These are phyloP conservation scores for Colletotrichum sidae DNA, from an alignment of 2,329 filamentous ascomycete species.

Conservation along the genomic window DNA sequence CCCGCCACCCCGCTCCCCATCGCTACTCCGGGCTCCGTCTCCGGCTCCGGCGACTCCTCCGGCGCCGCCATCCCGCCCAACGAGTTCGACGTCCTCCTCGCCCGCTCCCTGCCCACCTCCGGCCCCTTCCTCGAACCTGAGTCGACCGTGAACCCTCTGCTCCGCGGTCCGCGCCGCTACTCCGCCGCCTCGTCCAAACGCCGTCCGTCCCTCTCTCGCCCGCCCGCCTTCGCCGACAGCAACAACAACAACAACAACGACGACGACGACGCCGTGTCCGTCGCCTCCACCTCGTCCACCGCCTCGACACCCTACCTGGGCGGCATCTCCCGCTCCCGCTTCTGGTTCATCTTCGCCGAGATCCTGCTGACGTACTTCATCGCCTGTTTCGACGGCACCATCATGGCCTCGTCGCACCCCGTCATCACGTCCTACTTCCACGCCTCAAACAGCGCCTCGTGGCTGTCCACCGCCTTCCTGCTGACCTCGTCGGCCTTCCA, in stretches of 20 bases:
- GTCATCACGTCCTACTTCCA: slow-evolving; percentile 85
- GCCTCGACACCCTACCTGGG: slow-evolving; percentile 52
- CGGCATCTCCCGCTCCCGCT: slow-evolving; percentile 60
- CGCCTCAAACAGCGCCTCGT: slow-evolving; percentile 82
- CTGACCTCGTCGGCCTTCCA: slow-evolving; percentile 82
- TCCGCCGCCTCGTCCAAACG: slow-evolving; percentile 36
- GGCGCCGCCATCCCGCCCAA: slow-evolving; percentile 46
- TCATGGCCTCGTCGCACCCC: slow-evolving; percentile 85
- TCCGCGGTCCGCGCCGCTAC: slow-evolving; percentile 48
- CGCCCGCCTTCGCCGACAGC: slow-evolving; percentile 17
- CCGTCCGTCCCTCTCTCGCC: slow-evolving; percentile 18
- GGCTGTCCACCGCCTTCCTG: slow-evolving; percentile 84
- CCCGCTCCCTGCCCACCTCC: slow-evolving; percentile 52
- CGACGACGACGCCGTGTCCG: slow-evolving; percentile 26
- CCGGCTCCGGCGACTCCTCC: too few species aligned
- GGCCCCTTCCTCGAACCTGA: slow-evolving; percentile 55
- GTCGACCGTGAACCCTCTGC: slow-evolving; percentile 52
- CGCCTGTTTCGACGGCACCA: slow-evolving; percentile 78
- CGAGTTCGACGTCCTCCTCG: slow-evolving; percentile 51
- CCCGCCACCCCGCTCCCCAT: slow-evolving; percentile 32
- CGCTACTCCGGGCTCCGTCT: slow-evolving; percentile 18
- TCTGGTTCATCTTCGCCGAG: slow-evolving; percentile 72
- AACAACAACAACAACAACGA: slow-evolving; percentile 4
- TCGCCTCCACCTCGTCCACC: slow-evolving; percentile 27
- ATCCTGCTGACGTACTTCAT: slow-evolving; percentile 70